Percentiles rank a stretch among this genome's conserved stretches.
phyloP scores from a whole-genome alignment of 2,329 filamentous ascomycete genomes.

The Cordyceps farinosa region DNA sequence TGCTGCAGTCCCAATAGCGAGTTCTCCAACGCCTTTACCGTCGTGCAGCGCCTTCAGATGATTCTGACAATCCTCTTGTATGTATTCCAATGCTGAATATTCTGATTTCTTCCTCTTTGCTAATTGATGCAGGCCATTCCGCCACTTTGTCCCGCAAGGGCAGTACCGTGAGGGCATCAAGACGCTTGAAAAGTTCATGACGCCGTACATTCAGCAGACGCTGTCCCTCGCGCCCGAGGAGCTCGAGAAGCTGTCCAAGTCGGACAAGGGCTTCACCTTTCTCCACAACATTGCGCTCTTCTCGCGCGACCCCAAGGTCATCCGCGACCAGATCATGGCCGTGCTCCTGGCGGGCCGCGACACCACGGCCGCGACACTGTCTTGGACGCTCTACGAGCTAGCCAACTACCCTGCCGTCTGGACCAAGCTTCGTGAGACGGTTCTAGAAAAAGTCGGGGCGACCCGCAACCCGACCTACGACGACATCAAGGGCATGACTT shows the following conservation, averaged over 20 bases:
- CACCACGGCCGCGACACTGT: slow-evolving; percentile 78
- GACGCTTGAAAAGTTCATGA: slow-evolving; percentile 65
- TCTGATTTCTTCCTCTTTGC: neutral
- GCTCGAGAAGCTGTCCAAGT: slow-evolving; percentile 65
- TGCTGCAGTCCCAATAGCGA: slow-evolving; percentile 47
- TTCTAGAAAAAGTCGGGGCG: slow-evolving; percentile 62
- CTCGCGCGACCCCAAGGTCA: slow-evolving; percentile 58
- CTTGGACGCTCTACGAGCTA: slow-evolving; percentile 81
- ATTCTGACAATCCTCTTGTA: slow-evolving; percentile 50
- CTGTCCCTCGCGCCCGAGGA: slow-evolving; percentile 61
- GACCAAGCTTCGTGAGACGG: slow-evolving; percentile 67
- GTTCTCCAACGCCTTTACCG: slow-evolving; percentile 67
- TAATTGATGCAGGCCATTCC: slow-evolving; percentile 48
- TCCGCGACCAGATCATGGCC: slow-evolving; percentile 74
- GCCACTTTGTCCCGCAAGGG: slow-evolving; percentile 53
- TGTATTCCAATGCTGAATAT: slow-evolving; percentile 13
- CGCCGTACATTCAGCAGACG: slow-evolving; percentile 64
- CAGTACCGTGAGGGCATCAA: slow-evolving; percentile 61
- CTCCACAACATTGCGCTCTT: slow-evolving; percentile 71
- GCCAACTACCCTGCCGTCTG: slow-evolving; percentile 65
- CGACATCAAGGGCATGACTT: slow-evolving; percentile 84
- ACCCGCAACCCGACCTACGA: slow-evolving; percentile 65
- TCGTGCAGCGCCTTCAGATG: slow-evolving; percentile 66
- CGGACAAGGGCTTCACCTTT: slow-evolving; percentile 67
- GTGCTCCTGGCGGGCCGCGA: slow-evolving; percentile 80